Percentiles rank a stretch among this genome's conserved stretches.
These are phyloP conservation scores for Plasmopara muralis DNA, from an alignment of 352 stramenopile genomes.

Conservation along the genomic window DNA sequence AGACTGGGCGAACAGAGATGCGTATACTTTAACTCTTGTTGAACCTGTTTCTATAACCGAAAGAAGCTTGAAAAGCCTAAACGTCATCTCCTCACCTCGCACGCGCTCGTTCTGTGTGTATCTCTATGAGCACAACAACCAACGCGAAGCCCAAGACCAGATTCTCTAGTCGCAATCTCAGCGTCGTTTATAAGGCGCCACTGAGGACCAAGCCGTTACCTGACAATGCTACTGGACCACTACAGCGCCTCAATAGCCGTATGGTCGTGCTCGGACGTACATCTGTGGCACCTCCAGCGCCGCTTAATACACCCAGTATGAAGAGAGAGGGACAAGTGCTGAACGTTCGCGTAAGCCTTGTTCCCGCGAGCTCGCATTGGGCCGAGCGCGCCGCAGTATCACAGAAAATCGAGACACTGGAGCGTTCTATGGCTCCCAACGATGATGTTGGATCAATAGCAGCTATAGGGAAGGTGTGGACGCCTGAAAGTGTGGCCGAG, in stretches of 20 bases:
- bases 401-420: neutral
- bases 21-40: constrained; percentile 4
- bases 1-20: no score
- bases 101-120: constrained; percentile 1
- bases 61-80: constrained; percentile 15
- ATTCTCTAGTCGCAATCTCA: constrained; percentile 76
- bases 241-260: constrained; percentile 27
- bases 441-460: neutral
- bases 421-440: constrained; percentile 1
- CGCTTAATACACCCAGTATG: constrained; percentile 74
- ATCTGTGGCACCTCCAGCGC: constrained; percentile 37
- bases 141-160: constrained; percentile 46
- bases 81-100: constrained; percentile 5
- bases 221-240: constrained; percentile 19
- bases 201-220: constrained; percentile 25
- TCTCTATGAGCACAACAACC: constrained; percentile 32
- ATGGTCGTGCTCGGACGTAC: constrained; percentile 50
- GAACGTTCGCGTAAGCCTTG: constrained; percentile 33
- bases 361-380: constrained; percentile 37
- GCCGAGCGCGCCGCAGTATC: constrained; percentile 16
- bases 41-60: constrained; percentile 16
- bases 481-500: constrained; percentile 24
- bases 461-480: constrained; percentile 18
- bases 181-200: constrained; percentile 56
- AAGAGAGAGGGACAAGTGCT: constrained; percentile 51